Evolutionary conservation across 2,329 filamentous ascomycete genomes (phyloP), one percentile per base, ranked within the genome.

Genomic region (Sporothrix inflata): DNA sequence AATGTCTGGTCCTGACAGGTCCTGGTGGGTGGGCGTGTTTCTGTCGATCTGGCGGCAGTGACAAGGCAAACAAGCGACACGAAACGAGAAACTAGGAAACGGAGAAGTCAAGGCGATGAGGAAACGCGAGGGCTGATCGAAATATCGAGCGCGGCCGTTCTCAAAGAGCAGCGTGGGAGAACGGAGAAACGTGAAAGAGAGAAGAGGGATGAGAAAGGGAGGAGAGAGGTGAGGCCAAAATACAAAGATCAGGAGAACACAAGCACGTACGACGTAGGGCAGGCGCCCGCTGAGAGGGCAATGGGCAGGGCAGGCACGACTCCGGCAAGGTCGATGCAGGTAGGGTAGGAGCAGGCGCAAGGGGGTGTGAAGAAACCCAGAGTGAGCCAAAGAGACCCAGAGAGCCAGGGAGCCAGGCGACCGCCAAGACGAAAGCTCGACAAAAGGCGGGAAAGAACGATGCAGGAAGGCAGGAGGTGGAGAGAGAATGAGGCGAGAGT

Each of bases 11-110:
- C n/a, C 19, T 49, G 30, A 34, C 27, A 30, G 53, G 21, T 16
- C 21, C 11, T 27, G 11, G 34, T 42, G 60, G n/a, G 60, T 8
- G n/a, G 30, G 24, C 60, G 60, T 65, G 38, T 65, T 66, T 66
- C 42, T 49, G 42, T 49, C 42, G 42, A 66, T 66, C 63, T 34
- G 19, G 63, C 63, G 63, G 63, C 63, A 66, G 63, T 30, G 16
- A n/a, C 21, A 24, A 53, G 49, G 34, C 42, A 68, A 40, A 60
- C 4, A 19, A n/a, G 55, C 30, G 14, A n/a, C 2, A 30, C 45
- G 47, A 42, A 16, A 45, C 34, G 16, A 47, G 24, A 34, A 49
- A 67, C 24, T 16, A 34, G 45, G 27, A 38, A 68, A 69, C 21
- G n/a, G 55, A 30, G 21, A 42, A 57, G n/a, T 12, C 11, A 40